Evolutionary conservation across 192 early-diverging fungal species (phyloP).

Genomic region (Pilobolus umbonatus): DNA sequence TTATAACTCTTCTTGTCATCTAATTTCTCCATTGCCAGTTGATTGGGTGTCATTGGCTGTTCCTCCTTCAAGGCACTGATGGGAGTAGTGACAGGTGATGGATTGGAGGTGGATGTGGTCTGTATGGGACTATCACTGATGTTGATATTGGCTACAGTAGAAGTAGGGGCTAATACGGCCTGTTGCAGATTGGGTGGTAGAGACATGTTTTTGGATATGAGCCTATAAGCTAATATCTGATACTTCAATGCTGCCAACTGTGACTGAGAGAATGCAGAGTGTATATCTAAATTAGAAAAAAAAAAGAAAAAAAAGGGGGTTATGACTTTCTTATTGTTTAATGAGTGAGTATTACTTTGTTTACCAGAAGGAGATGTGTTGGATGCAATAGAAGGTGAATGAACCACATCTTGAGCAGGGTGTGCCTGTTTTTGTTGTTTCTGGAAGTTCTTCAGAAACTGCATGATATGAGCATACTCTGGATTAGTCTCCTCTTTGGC

Average conservation of each 20-base stretch:
- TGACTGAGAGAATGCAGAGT: conserved; percentile 45
- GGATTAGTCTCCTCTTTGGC: conserved; percentile 75
- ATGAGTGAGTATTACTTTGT: neutral
- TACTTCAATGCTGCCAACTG: conserved; percentile 67
- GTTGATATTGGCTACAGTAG: neutral
- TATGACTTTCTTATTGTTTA: neutral
- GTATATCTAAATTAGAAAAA: neutral
- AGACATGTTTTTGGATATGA: conserved; percentile 72
- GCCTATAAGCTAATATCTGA: conserved; percentile 83
- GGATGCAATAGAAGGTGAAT: neutral
- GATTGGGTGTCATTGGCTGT: neutral
- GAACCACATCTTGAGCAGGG: neutral
- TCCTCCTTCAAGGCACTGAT: neutral
- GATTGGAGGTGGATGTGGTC: neutral
- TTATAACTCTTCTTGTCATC: conserved; percentile 36
- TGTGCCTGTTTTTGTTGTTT: conserved; percentile 21
- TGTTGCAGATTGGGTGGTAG: conserved; percentile 67
- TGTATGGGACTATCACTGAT: neutral
- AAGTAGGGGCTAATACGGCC: conserved; percentile 49
- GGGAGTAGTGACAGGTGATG: neutral
- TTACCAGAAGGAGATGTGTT: neutral
- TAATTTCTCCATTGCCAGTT: neutral
- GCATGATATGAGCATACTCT: conserved; percentile 70
- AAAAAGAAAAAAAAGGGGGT: neutral
- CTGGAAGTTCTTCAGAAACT: conserved; percentile 48